phyloP scores from a whole-genome alignment of 345 rosid species.

The Dipteronia sinensis region DNA sequence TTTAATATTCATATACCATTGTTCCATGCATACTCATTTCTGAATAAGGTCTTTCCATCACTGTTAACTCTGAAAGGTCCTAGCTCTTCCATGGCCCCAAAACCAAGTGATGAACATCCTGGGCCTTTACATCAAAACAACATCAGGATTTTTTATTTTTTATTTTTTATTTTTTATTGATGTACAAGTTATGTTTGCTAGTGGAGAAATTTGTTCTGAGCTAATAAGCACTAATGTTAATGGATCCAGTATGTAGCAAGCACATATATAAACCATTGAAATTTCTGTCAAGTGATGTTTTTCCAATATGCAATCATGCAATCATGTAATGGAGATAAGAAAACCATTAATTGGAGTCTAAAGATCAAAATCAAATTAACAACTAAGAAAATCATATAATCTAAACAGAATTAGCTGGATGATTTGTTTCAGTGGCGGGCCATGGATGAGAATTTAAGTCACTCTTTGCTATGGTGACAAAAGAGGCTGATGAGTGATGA shows the following conservation, averaged over 20 bases:
- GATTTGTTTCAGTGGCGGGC: slow-evolving; percentile 1
- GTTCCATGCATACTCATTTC: slow-evolving; percentile 47
- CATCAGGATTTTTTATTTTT: neutral
- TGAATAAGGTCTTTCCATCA: slow-evolving; percentile 40
- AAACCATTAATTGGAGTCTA: neutral
- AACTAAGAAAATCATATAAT: neutral
- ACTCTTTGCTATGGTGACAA: neutral
- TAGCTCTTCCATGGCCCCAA: slow-evolving; percentile 54
- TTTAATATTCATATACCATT: slow-evolving; percentile 26
- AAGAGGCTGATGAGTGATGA: neutral
- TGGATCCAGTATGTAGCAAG: neutral
- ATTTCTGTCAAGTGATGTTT: neutral
- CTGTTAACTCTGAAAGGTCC: slow-evolving; percentile 56
- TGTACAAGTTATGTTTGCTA: neutral
- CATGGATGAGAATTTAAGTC: neutral
- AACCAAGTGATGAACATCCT: slow-evolving; percentile 60
- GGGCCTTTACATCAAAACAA: slow-evolving; percentile 37
- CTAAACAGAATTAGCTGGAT: too few species aligned
- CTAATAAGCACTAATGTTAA: neutral
- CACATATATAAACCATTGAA: neutral
- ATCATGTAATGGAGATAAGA: too few species aligned
- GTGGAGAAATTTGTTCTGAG: neutral
- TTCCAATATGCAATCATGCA: neutral
- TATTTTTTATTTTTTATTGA: neutral
- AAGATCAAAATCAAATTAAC: neutral